Percentiles rank a stretch among this genome's conserved stretches.
Conservation (phyloP, 176 grass and related monocot genomes). For the Zizania latifolia region DNA sequence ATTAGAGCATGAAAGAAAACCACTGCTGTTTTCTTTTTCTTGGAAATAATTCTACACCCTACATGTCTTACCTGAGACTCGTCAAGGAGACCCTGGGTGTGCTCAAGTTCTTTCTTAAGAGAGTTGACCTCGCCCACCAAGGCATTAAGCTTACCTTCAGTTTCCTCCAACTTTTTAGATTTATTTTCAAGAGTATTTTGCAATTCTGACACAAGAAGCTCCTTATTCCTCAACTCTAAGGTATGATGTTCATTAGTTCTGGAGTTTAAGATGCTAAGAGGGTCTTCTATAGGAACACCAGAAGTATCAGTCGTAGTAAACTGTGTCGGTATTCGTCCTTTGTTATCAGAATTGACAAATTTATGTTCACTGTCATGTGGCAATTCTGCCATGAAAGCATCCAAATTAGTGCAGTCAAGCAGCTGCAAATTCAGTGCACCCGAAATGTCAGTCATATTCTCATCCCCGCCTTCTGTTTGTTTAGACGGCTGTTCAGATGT, state of each 20-base stretch:
- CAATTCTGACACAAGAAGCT: slow-evolving; percentile 51
- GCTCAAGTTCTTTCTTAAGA: slow-evolving; percentile 69
- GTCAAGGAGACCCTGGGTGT: slow-evolving; percentile 62
- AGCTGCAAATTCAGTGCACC: slow-evolving; percentile 62
- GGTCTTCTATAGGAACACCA: slow-evolving; percentile 34
- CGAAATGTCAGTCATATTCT: slow-evolving; percentile 88
- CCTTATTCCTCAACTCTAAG: slow-evolving; percentile 44
- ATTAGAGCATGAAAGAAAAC: slow-evolving; percentile 12
- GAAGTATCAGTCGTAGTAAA: slow-evolving; percentile 40
- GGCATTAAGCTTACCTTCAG: slow-evolving; percentile 58
- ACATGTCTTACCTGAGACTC: slow-evolving; percentile 77
- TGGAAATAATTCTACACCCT: slow-evolving; percentile 18
- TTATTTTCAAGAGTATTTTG: slow-evolving; percentile 62
- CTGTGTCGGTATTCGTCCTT: slow-evolving; percentile 36
- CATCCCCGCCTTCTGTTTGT: slow-evolving; percentile 83
- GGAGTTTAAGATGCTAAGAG: slow-evolving; percentile 44
- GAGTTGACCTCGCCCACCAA: slow-evolving; percentile 52
- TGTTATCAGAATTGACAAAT: slow-evolving; percentile 41
- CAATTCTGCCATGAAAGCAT: slow-evolving; percentile 69
- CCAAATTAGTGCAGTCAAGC: slow-evolving; percentile 46
- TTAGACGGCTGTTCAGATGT: slow-evolving; percentile 68
- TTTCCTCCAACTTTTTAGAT: slow-evolving; percentile 58
- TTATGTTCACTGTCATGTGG: slow-evolving; percentile 47
- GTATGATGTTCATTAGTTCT: slow-evolving; percentile 35
- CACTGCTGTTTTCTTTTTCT: slow-evolving; percentile 11